phyloP scores from a whole-genome alignment of 73 alveolate species.

The Effrenium voratum region DNA sequence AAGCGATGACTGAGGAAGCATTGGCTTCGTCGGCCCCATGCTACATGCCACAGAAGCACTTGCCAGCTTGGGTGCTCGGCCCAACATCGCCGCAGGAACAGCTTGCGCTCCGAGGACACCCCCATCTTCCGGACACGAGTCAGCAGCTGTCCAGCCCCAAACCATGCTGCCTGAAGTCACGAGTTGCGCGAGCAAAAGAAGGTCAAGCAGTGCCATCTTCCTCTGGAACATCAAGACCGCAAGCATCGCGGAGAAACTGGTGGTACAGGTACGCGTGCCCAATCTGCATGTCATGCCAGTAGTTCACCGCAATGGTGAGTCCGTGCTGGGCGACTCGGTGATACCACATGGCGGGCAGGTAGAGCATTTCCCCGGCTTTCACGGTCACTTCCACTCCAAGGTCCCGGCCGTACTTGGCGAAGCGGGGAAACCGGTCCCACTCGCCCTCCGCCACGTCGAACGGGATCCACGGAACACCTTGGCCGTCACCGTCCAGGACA shows the following conservation, averaged over 20 bases:
- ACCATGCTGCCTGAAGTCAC: too few relatives aligned
- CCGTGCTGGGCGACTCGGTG: slow-evolving; percentile 76
- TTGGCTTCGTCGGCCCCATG: too few relatives aligned
- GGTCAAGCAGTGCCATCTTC: too few relatives aligned
- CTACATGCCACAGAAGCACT: too few relatives aligned
- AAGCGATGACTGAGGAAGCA: too few relatives aligned
- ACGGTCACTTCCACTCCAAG: not conserved
- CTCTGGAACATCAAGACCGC: too few relatives aligned
- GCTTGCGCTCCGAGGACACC: too few relatives aligned
- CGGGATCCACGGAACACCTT: slow-evolving; percentile 48
- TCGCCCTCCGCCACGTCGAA: not conserved
- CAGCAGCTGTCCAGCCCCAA: too few relatives aligned
- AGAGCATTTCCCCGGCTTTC: slow-evolving; percentile 43
- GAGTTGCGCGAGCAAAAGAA: too few relatives aligned
- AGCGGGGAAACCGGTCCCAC: not conserved
- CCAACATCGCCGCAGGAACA: too few relatives aligned
- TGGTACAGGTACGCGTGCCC: slow-evolving; percentile 36
- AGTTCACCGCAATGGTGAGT: slow-evolving; percentile 64
- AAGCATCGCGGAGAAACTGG: slow-evolving; percentile 32
- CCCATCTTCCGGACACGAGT: too few relatives aligned
- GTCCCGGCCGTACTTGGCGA: not conserved
- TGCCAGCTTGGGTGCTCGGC: too few relatives aligned
- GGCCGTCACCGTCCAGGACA: not conserved
- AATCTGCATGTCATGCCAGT: slow-evolving; percentile 82
- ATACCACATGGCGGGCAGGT: slow-evolving; percentile 84